Conservation (phyloP, 805 yeast genomes). For the Lachancea dasiensis region DNA sequence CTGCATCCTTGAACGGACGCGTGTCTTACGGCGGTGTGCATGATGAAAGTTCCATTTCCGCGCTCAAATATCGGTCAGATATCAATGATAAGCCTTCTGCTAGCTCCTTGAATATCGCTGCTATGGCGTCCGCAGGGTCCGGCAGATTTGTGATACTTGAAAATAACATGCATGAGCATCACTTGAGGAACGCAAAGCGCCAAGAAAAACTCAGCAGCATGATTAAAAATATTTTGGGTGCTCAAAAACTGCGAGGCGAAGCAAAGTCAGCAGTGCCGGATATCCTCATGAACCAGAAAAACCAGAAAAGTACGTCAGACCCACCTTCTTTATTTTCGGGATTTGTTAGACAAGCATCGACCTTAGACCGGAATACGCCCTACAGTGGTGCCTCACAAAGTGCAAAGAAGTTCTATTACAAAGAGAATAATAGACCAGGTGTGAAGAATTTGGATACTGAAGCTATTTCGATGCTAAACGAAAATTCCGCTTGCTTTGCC, state of each 20-base stretch:
- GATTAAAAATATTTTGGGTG: conserved; percentile 73
- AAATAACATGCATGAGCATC: conserved; percentile 77
- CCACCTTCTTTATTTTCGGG: conserved; percentile 75
- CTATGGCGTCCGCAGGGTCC: conserved; percentile 7
- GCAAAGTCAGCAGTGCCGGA: conserved; percentile 73
- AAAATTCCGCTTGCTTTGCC: conserved; percentile 54
- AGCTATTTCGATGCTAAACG: conserved; percentile 12
- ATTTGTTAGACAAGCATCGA: conserved; percentile 52
- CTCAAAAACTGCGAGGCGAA: conserved; percentile 60
- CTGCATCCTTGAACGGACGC: conserved; percentile 9
- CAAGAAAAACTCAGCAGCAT: conserved; percentile 71
- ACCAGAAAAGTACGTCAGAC: conserved; percentile 16
- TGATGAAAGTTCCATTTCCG: conserved; percentile 3
- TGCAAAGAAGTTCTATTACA: conserved; percentile 4
- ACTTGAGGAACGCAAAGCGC: conserved; percentile 64
- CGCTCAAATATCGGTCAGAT: conserved; percentile 3
- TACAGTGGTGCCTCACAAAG: conserved; percentile 33
- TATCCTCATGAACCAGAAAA: conserved; percentile 37
- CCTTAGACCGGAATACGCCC: conserved; percentile 37
- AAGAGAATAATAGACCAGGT: not conserved
- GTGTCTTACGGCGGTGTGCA: not conserved
- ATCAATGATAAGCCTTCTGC: conserved; percentile 2
- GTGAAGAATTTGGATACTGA: conserved; percentile 9
- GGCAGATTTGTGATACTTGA: conserved; percentile 49
- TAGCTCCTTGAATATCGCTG: conserved; percentile 7